Base-by-base conservation (phyloP, 2,329 filamentous ascomycete genomes). In the Fusarium concolor region DNA sequence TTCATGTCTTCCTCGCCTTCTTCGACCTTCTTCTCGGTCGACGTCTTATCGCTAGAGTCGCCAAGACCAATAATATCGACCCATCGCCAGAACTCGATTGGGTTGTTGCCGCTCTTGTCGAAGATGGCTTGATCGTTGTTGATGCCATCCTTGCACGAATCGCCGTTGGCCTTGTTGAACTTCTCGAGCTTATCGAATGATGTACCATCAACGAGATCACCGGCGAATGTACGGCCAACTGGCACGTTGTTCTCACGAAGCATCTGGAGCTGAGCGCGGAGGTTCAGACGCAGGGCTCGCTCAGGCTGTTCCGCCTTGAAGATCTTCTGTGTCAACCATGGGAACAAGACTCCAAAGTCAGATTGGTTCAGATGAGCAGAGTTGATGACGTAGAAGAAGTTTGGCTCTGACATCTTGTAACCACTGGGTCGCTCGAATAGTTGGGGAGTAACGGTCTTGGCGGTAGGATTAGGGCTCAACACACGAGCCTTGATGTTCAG, bases 321-420 rank as follows among this genome's bases (percentile, higher is more conserved):
- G 10, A 89, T 83, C 68, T 82, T 84, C 71, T 83, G 85, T 10
- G 86, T 88, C 45, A 90, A 72, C 85, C 89, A 91, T 1, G 92
- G 92, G 74, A 96, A 96, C 22, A 97, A 79, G 24, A 96, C 81
- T 35, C 92, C 93, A 71, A 96, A 96, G 74, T 97, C 93, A 20
- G 89, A 92, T 78, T 96, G 93, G 59, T 87, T 92, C 26, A 96
- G 85, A 76, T 97, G 93, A 0, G 93, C 92, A n/a, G 90, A 91
- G 43, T 86, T 82, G 15, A 84, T 76, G 4, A 92, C 89, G 76
- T 92, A 95, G 80, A 92, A 96, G 73, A 95, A 87, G 70, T 90
- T 86, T 6, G 92, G 89, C 56, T 84, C 81, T 1, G 79, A 71
- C 15, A 86, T 77, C 55, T 75, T 77, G 28, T 80, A 76, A 10